Percentiles rank a stretch among this genome's conserved stretches.
Conservation (phyloP, 202 grass and related monocot species). For the Cymbopogon flexuosus region DNA sequence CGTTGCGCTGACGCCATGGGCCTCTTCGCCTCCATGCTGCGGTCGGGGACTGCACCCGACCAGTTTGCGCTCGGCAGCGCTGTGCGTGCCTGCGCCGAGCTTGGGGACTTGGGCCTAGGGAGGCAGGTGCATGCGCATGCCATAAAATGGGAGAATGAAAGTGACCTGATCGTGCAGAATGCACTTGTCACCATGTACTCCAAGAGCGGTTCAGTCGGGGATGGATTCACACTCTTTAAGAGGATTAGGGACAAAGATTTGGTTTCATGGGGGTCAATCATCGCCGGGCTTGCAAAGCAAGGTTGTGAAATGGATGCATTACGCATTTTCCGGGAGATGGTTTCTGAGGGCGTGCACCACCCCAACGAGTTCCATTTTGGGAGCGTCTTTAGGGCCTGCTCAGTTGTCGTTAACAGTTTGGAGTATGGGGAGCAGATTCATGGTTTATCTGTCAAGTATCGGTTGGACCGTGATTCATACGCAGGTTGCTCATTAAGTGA, state of each 20-base stretch:
- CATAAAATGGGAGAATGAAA: constrained; percentile 30
- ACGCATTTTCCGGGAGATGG: constrained; percentile 45
- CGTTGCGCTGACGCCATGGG: constrained; percentile 30
- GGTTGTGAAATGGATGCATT: constrained; percentile 42
- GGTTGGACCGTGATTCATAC: constrained; percentile 36
- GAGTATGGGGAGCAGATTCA: constrained; percentile 53
- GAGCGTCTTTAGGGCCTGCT: constrained; percentile 51
- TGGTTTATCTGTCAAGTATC: constrained; percentile 50
- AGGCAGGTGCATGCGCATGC: constrained; percentile 52
- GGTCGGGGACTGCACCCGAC: constrained; percentile 36
- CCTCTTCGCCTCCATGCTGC: constrained; percentile 45
- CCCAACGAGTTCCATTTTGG: constrained; percentile 68
- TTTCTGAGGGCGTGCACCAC: constrained; percentile 30
- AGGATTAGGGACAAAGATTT: constrained; percentile 54
- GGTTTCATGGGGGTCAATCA: constrained; percentile 64
- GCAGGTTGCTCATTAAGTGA: constrained; percentile 65
- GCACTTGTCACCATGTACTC: constrained; percentile 64
- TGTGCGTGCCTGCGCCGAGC: constrained; percentile 37
- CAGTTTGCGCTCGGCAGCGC: constrained; percentile 50
- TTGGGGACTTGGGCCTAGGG: constrained; percentile 28
- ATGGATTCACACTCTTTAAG: constrained; percentile 38
- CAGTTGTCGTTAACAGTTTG: constrained; percentile 20
- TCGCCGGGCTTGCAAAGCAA: constrained; percentile 44
- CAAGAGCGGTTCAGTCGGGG: constrained; percentile 33
- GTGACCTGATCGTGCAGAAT: constrained; percentile 51